Percentiles rank a stretch among this genome's conserved stretches.
phyloP scores from a whole-genome alignment of 2,329 filamentous ascomycete genomes.

The Fusarium buxicola region DNA sequence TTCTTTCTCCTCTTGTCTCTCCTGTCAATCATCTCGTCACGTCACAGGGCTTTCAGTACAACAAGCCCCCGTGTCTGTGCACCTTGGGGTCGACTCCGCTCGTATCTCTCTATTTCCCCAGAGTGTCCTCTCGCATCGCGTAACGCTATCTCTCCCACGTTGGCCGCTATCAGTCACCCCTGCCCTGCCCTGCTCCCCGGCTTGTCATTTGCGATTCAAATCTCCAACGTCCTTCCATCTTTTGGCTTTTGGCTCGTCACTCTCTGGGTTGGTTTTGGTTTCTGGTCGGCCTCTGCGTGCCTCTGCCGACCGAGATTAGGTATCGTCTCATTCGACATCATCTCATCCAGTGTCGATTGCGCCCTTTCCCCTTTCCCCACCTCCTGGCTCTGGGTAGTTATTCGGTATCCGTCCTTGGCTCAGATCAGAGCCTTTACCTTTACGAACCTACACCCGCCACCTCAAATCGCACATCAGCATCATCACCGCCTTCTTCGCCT shows the following conservation, averaged over 20 bases:
- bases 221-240: conserved; percentile 32
- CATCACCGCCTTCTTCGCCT: conserved; percentile 8
- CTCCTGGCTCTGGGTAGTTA: background rate
- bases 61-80: conserved; percentile 8
- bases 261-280: conserved; percentile 9
- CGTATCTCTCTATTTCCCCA: conserved; percentile 46
- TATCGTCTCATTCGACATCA: background rate
- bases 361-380: background rate
- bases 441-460: conserved; percentile 5
- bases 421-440: no score
- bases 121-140: conserved; percentile 43
- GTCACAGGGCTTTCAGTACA: conserved; percentile 1
- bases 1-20: background rate
- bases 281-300: conserved; percentile 7
- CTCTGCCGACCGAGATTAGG: conserved; percentile 14
- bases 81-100: conserved; percentile 29
- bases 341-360: conserved; percentile 18
- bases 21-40: conserved; percentile 4
- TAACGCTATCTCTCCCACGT: conserved; percentile 45
- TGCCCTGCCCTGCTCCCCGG: conserved; percentile 26
- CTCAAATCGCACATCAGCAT: background rate
- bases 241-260: conserved; percentile 32
- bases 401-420: background rate
- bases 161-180: conserved; percentile 42
- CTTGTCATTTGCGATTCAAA: conserved; percentile 39